Conservation (phyloP, 768 basidiomycete species). For the Phlegmacium glaucopus region DNA sequence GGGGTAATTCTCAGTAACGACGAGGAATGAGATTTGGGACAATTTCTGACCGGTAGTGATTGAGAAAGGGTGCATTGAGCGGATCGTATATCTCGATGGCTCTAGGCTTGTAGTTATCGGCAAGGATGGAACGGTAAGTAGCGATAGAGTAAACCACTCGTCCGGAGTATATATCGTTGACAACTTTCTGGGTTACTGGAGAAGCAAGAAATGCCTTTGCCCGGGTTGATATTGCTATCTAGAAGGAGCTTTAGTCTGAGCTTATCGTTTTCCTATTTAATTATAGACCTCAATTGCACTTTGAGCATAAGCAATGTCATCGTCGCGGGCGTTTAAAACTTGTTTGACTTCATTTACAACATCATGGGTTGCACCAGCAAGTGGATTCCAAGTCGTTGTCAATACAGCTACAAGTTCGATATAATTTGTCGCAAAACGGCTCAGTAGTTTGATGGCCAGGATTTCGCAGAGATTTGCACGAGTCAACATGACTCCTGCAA, state of each 20-base stretch:
- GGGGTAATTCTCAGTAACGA: neutral
- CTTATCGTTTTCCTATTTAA: neutral
- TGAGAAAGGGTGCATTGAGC: slow-evolving; percentile 65
- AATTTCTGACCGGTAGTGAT: slow-evolving; percentile 68
- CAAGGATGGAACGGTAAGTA: slow-evolving; percentile 70
- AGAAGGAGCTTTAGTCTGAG: slow-evolving; percentile 1
- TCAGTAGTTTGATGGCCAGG: slow-evolving; percentile 83
- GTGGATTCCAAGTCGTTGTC: slow-evolving; percentile 81
- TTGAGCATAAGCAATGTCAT: slow-evolving; percentile 64
- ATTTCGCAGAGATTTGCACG: slow-evolving; percentile 83
- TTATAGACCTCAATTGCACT: slow-evolving; percentile 81
- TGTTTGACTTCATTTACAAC: slow-evolving; percentile 67
- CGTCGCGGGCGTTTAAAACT: slow-evolving; percentile 52
- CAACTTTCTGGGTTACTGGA: slow-evolving; percentile 80
- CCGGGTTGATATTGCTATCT: slow-evolving; percentile 88
- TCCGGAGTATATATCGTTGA: slow-evolving; percentile 86
- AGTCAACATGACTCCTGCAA: slow-evolving; percentile 64
- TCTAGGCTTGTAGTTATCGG: slow-evolving; percentile 85
- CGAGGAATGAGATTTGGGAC: neutral
- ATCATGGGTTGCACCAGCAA: slow-evolving; percentile 68
- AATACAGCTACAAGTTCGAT: slow-evolving; percentile 78
- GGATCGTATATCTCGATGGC: slow-evolving; percentile 72
- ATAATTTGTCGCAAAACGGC: slow-evolving; percentile 67
- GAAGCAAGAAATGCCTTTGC: slow-evolving; percentile 83
- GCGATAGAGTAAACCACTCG: slow-evolving; percentile 63